These are phyloP conservation scores for Sodiomyces alkalinus DNA, from an alignment of 2,329 filamentous ascomycete genomes.

Conservation along the genomic window DNA sequence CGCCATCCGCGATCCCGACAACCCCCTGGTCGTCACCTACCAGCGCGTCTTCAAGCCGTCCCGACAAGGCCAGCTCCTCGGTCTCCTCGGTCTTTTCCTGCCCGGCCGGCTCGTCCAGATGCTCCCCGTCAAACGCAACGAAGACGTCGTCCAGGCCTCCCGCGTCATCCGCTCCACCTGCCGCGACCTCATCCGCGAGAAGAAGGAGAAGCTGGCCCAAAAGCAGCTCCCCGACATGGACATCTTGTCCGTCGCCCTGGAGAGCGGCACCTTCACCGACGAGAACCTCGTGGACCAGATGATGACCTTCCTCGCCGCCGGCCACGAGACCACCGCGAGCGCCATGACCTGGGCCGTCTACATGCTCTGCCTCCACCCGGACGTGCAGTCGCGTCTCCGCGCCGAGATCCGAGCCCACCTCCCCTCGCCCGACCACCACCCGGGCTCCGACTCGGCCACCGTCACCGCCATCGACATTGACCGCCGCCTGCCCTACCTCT, in stretches of 20 bases:
- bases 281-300: slow-evolving; percentile 75
- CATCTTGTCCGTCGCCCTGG: slow-evolving; percentile 67
- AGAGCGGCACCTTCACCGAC: slow-evolving; percentile 60
- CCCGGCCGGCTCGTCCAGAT: slow-evolving; percentile 43
- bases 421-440: slow-evolving; percentile 26
- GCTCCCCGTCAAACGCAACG: slow-evolving; percentile 58
- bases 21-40: slow-evolving; percentile 43
- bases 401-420: slow-evolving; percentile 49
- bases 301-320: slow-evolving; percentile 78
- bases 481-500: slow-evolving; percentile 57
- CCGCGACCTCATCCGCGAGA: slow-evolving; percentile 52
- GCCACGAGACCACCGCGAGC: slow-evolving; percentile 66
- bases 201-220: slow-evolving; percentile 38
- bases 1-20: slow-evolving; percentile 44
- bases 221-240: slow-evolving; percentile 43
- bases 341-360: slow-evolving; percentile 65
- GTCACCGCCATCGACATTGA: slow-evolving; percentile 48
- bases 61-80: slow-evolving; percentile 35
- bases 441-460: slow-evolving; percentile 18
- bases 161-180: slow-evolving; percentile 49
- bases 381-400: slow-evolving; percentile 51
- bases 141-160: slow-evolving; percentile 41
- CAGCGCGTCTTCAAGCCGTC: slow-evolving; percentile 36
- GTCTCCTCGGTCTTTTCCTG: slow-evolving; percentile 45
- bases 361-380: slow-evolving; percentile 48